phyloP scores from a whole-genome alignment of 306 rosid genomes.

The Ziziphus jujuba region DNA sequence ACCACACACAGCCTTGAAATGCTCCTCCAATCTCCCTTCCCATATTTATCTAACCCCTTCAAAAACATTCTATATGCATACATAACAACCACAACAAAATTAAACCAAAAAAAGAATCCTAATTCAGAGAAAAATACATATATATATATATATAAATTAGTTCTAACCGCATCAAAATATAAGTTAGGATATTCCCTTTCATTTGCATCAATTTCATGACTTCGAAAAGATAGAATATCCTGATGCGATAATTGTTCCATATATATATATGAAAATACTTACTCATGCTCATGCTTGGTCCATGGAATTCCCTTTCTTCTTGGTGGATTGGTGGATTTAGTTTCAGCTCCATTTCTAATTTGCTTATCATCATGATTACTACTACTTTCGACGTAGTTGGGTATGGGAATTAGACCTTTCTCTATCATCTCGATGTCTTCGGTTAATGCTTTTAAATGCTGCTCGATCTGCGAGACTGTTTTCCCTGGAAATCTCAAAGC shows the following conservation, averaged over 20 bases:
- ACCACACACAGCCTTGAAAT: conserved; percentile 10
- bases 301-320: conserved; percentile 8
- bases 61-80: conserved; percentile 3
- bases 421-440: conserved; percentile 18
- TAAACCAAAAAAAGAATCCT: no score
- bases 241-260: no score
- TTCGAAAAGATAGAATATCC: no score
- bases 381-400: not conserved
- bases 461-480: not conserved
- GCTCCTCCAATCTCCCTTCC: conserved; percentile 22
- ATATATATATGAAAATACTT: no score
- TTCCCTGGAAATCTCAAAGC: conserved; percentile 7
- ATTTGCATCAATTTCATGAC: no score
- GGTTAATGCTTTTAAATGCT: not conserved
- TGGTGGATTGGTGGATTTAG: not conserved
- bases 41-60: conserved; percentile 3
- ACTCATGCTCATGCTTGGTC: conserved; percentile 10
- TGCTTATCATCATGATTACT: not conserved
- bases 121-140: no score
- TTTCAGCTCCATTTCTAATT: not conserved
- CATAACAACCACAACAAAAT: no score
- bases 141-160: no score
- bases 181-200: no score
- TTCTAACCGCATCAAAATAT: no score
- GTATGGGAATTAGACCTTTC: conserved; percentile 5